Conservation (phyloP, 495 filamentous ascomycete genomes). For the Penicillium samsonianum region DNA sequence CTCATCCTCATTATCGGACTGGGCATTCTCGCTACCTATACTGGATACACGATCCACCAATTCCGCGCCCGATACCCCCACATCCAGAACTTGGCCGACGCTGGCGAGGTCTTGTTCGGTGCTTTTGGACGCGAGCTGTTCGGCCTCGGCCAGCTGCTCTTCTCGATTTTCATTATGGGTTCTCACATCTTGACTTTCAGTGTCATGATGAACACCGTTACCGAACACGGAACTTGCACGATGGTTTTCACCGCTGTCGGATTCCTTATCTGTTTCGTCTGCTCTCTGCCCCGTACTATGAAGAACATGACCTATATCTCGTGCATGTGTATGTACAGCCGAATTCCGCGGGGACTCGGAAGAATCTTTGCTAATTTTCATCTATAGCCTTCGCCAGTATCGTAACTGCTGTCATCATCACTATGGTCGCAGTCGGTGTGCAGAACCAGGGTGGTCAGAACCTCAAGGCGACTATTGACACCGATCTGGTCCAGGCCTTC, state of each 20-base stretch:
- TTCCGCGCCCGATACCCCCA: constrained; percentile 42
- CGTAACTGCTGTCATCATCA: constrained; percentile 65
- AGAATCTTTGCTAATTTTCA: not conserved
- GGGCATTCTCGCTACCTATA: constrained; percentile 62
- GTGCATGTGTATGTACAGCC: constrained; percentile 45
- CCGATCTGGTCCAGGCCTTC: constrained; percentile 33
- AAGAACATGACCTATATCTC: constrained; percentile 61
- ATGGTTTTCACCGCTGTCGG: constrained; percentile 68
- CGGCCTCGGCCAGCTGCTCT: constrained; percentile 60
- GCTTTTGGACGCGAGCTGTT: constrained; percentile 62
- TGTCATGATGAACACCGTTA: constrained; percentile 68
- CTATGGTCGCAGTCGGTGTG: constrained; percentile 66
- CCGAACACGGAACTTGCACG: constrained; percentile 64
- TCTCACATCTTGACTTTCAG: constrained; percentile 69
- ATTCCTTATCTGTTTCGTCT: constrained; percentile 59
- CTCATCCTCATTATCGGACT: constrained; percentile 58
- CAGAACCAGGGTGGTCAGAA: constrained; percentile 24
- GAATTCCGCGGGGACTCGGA: not conserved
- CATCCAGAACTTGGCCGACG: constrained; percentile 74
- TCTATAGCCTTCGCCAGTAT: constrained; percentile 59
- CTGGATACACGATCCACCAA: constrained; percentile 37
- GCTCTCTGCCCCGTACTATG: constrained; percentile 65
- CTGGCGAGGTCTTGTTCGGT: constrained; percentile 66
- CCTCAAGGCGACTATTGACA: constrained; percentile 25
- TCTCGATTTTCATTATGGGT: constrained; percentile 73